Evolutionary conservation across 1,139 yeast species (phyloP).

Genomic region (Kazachstania sp.): DNA sequence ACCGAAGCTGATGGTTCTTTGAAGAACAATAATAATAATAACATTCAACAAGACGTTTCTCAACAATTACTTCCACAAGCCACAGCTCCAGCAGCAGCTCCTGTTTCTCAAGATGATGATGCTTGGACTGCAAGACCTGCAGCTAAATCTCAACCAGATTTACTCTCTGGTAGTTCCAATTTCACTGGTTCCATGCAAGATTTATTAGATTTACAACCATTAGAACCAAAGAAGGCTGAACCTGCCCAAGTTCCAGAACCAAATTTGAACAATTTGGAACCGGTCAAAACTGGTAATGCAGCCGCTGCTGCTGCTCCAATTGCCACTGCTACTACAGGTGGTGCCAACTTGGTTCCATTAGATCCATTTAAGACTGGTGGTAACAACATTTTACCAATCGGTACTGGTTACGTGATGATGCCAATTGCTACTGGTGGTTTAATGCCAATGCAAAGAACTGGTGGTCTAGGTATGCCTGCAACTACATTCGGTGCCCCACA

Average conservation of each 20-base stretch:
- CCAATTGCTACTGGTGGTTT: constrained; percentile 39
- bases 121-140: constrained; percentile 92
- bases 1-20: constrained; percentile 68
- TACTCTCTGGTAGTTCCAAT: constrained; percentile 35
- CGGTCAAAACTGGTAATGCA: constrained; percentile 43
- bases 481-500: constrained; percentile 47
- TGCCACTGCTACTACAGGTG: constrained; percentile 28
- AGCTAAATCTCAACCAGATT: constrained; percentile 37
- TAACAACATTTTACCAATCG: constrained; percentile 35
- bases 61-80: constrained; percentile 21
- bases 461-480: constrained; percentile 43
- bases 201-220: constrained; percentile 66
- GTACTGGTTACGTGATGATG: constrained; percentile 35
- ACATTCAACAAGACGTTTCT: constrained; percentile 22
- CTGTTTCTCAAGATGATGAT: constrained; percentile 45
- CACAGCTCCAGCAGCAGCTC: constrained; percentile 3
- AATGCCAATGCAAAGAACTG: constrained; percentile 47
- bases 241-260: constrained; percentile 28
- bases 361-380: constrained; percentile 29
- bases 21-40: constrained; percentile 38
- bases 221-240: constrained; percentile 37
- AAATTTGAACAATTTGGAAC: constrained; percentile 36
- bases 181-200: constrained; percentile 84
- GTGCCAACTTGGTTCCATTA: constrained; percentile 14
- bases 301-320: constrained; percentile 8